Percentiles rank a stretch among this genome's conserved stretches.
phyloP scores from a whole-genome alignment of 257 asterid genomes.

The Gardenia jasminoides region DNA sequence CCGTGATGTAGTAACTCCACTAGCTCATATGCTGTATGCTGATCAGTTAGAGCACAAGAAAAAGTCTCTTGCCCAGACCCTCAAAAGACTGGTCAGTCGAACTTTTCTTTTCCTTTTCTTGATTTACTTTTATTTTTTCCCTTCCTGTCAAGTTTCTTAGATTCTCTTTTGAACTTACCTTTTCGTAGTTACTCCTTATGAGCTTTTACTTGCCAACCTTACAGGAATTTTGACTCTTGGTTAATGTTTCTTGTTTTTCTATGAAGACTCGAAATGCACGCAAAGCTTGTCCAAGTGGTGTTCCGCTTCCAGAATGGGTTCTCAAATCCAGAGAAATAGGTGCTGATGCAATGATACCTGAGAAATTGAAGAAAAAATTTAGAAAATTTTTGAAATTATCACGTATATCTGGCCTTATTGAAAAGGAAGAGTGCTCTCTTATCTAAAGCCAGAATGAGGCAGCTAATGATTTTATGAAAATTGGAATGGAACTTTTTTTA shows the following conservation, averaged over 20 bases:
- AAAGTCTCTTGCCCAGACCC: conserved; percentile 58
- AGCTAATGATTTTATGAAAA: not conserved
- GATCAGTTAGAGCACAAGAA: conserved; percentile 88
- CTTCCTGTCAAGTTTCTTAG: not conserved
- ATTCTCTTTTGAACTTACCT: not conserved
- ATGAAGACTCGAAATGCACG: conserved; percentile 88
- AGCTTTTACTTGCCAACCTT: not conserved
- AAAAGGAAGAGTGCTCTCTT: not conserved
- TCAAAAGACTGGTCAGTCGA: conserved; percentile 70
- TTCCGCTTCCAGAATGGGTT: conserved; percentile 92
- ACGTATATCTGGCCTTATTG: not conserved
- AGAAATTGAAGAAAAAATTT: conserved; percentile 4
- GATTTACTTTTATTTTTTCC: not conserved
- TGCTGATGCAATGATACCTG: conserved; percentile 18
- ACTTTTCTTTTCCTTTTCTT: not conserved
- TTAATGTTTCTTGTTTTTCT: conserved; percentile 2
- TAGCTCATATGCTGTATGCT: conserved; percentile 85
- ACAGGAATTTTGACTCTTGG: not conserved
- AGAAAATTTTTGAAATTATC: not conserved
- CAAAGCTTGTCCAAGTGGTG: conserved; percentile 84
- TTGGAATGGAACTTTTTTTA: not conserved
- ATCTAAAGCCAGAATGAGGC: not conserved
- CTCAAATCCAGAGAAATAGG: conserved; percentile 88
- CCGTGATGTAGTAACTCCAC: conserved; percentile 93
- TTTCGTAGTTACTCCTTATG: not conserved